These are phyloP conservation scores for Globisporangium rhizosaccharum DNA, from an alignment of 352 stramenopile species.

Conservation along the genomic window DNA sequence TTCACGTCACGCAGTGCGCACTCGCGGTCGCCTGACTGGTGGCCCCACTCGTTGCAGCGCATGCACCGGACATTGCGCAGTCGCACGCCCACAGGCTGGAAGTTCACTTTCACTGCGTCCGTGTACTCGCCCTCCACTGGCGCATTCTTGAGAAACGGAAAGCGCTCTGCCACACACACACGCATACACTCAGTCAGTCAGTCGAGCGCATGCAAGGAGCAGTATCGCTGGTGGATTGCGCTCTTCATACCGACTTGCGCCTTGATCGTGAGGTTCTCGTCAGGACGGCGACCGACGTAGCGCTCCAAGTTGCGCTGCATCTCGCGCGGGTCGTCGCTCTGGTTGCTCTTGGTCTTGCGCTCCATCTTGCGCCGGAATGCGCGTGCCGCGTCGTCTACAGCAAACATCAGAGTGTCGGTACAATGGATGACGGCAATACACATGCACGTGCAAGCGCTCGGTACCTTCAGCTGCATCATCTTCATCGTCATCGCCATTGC, in stretches of 20 bases:
- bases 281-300: conserved; percentile 58
- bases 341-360: conserved; percentile 11
- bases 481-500: conserved; percentile 17
- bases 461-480: not conserved
- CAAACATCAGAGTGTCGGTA: not conserved
- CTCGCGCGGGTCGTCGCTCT: conserved; percentile 13
- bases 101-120: conserved; percentile 77
- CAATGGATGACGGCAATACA: not conserved
- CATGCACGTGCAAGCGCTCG: not conserved
- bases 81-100: conserved; percentile 79
- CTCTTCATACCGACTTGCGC: conserved; percentile 50
- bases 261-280: conserved; percentile 75
- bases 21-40: conserved; percentile 81
- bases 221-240: too few species aligned
- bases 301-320: conserved; percentile 55
- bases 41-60: conserved; percentile 77
- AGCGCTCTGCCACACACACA: conserved; percentile 40
- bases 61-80: conserved; percentile 84
- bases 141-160: conserved; percentile 86
- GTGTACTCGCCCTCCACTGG: conserved; percentile 85
- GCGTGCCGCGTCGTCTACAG: conserved; percentile 47
- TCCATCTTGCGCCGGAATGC: conserved; percentile 66
- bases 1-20: conserved; percentile 72
- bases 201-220: too few species aligned
- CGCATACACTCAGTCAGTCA: not conserved